Evolutionary conservation across 1,139 yeast species (phyloP).

Genomic region (Hemisphaericaspora xylofermentans): DNA sequence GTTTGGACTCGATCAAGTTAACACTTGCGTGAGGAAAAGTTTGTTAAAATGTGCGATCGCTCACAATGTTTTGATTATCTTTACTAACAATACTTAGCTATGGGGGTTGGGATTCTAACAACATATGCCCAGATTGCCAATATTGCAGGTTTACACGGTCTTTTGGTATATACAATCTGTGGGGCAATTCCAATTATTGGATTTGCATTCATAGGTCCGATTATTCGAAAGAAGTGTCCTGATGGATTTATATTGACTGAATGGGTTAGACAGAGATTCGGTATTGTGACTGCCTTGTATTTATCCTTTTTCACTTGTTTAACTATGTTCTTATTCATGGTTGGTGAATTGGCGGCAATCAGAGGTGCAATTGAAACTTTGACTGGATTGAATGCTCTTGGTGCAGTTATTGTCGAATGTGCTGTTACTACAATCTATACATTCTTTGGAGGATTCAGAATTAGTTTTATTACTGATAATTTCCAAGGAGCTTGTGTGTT

Average conservation of each 20-base stretch:
- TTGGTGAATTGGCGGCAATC: slow-evolving; percentile 81
- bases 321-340: slow-evolving; percentile 85
- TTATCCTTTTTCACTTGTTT: slow-evolving; percentile 79
- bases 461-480: slow-evolving; percentile 85
- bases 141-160: slow-evolving; percentile 82
- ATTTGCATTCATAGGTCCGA: slow-evolving; percentile 81
- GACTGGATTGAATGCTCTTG: slow-evolving; percentile 77
- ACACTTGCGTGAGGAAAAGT: slow-evolving; percentile 81
- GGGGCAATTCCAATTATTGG: slow-evolving; percentile 83
- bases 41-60: slow-evolving; percentile 5
- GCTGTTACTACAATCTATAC: slow-evolving; percentile 87
- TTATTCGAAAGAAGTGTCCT: slow-evolving; percentile 76
- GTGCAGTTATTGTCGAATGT: slow-evolving; percentile 84
- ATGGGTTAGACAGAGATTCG: slow-evolving; percentile 86
- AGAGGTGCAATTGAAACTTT: slow-evolving; percentile 72
- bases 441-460: slow-evolving; percentile 84
- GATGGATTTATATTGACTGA: slow-evolving; percentile 92
- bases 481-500: slow-evolving; percentile 80
- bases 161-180: slow-evolving; percentile 75
- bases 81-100: slow-evolving; percentile 41
- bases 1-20: slow-evolving; percentile 85
- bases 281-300: slow-evolving; percentile 68
- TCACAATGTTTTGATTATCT: not conserved
- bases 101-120: slow-evolving; percentile 88
- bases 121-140: slow-evolving; percentile 88